Evolutionary conservation across 352 stramenopile species (phyloP), one percentile per base, ranked within the genome.

Genomic region (Phytophthora syringae): DNA sequence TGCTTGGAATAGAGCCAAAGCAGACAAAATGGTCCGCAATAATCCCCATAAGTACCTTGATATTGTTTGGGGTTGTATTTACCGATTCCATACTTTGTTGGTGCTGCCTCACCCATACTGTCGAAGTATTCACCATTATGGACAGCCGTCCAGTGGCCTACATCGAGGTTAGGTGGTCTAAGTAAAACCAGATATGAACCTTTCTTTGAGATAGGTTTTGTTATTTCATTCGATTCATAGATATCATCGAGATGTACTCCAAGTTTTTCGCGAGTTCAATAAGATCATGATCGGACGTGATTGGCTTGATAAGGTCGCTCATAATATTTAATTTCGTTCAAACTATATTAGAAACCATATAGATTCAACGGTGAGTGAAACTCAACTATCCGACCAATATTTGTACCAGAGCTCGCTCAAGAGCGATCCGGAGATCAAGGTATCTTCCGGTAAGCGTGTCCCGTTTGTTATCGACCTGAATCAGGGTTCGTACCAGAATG

Each of bases 111-210:
- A 9, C 51, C 64, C 64, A 67, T 67, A 0, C 0, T 22, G 51
- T 72, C 64, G n/a, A 67, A 67, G 15, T 40, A 67, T 42, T 59
- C 21, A 13, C 45, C 47, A 40, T 72, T 27, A 51, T 67, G 24
- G 13, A 61, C 22, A 22, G 28, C 45, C 7, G 2, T 1, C 56
- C 64, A 72, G 16, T 67, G 64, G 16, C 56, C 64, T 15, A 67
- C 50, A 43, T 56, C 55, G 2, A 45, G 28, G 10, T 58, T 28
- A 64, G 54, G 54, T 32, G 48, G 39, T 20, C 62, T n/a, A 12
- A 71, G 16, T 15, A 71, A 36, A 44, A 66, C 36, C 9, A 71
- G 16, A 36, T 39, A 71, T 32, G 55, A 58, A n/a, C 54, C 55
- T 53, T 57, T 60, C 12, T 40, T 54, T 0, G 52, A 27, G 1